Evolutionary conservation across 192 early-diverging fungal species (phyloP).

Genomic region (Mortierella hygrophila): DNA sequence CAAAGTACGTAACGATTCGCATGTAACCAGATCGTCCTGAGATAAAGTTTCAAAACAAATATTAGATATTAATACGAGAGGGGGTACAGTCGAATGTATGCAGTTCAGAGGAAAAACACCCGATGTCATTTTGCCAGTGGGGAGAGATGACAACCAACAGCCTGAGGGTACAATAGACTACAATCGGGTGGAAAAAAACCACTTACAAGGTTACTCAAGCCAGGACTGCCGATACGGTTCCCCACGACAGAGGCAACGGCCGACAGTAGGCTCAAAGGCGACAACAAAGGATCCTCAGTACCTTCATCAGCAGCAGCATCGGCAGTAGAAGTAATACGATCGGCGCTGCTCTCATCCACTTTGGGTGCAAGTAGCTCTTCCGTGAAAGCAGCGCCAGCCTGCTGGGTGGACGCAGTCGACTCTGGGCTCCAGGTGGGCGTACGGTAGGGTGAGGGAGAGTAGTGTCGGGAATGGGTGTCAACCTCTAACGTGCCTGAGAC

Average conservation of each 20-base stretch:
- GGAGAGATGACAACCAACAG: neutral
- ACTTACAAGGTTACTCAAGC: conserved; percentile 4
- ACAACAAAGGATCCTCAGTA: neutral
- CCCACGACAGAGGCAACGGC: neutral
- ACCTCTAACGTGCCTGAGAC: neutral
- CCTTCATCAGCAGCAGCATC: neutral
- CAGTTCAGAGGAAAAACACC: neutral
- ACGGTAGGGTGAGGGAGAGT: neutral
- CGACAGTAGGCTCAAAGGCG: neutral
- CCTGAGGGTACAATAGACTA: too few species aligned
- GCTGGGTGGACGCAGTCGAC: neutral
- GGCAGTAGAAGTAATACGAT: neutral
- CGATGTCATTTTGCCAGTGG: too few species aligned
- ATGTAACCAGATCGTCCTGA: neutral
- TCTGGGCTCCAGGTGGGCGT: conserved; percentile 4
- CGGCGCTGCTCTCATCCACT: neutral
- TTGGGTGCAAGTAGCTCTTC: neutral
- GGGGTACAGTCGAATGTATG: too few species aligned
- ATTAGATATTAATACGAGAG: neutral
- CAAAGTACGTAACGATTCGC: conserved; percentile 1
- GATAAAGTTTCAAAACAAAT: neutral
- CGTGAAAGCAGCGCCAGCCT: neutral
- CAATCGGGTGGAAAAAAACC: neutral
- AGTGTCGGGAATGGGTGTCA: neutral
- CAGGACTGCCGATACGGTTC: neutral